Conservation (phyloP, 495 filamentous ascomycete genomes). For the Lophium mytilinum region DNA sequence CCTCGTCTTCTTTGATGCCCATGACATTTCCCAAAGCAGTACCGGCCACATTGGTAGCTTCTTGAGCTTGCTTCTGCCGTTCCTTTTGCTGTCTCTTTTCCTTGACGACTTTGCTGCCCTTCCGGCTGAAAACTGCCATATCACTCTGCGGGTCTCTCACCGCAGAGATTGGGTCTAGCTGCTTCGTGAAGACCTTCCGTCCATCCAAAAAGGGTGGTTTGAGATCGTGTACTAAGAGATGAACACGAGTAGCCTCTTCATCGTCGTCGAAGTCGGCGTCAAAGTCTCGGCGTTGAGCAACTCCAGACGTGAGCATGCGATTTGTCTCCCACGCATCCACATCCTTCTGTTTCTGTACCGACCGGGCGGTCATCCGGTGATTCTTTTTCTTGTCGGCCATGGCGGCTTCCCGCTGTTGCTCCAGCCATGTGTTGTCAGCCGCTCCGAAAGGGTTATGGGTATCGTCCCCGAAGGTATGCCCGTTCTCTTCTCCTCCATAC, state of each 20-base stretch:
- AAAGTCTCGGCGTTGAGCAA: conserved; percentile 80
- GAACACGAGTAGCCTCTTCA: conserved; percentile 81
- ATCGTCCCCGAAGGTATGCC: conserved; percentile 73
- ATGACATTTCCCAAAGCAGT: conserved; percentile 90
- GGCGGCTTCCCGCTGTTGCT: conserved; percentile 62
- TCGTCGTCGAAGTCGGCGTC: conserved; percentile 81
- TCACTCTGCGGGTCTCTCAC: conserved; percentile 93
- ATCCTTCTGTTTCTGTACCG: conserved; percentile 81
- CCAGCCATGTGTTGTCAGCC: conserved; percentile 58
- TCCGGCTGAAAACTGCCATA: conserved; percentile 96
- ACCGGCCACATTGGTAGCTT: conserved; percentile 87
- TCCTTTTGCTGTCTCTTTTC: conserved; percentile 89
- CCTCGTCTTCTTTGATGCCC: conserved; percentile 91
- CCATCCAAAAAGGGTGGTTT: conserved; percentile 95
- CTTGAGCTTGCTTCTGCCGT: conserved; percentile 88
- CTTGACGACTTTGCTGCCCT: conserved; percentile 87
- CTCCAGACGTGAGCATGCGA: conserved; percentile 93
- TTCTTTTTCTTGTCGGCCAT: conserved; percentile 66
- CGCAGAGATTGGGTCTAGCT: conserved; percentile 89
- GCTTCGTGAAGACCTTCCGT: conserved; percentile 91
- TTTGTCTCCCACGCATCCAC: conserved; percentile 98
- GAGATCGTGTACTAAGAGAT: conserved; percentile 88
- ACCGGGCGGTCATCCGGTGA: conserved; percentile 60
- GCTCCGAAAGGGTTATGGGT: conserved; percentile 60
- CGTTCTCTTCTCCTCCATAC: conserved; percentile 73